Evolutionary conservation across 495 filamentous ascomycete genomes (phyloP).

Genomic region (Cercophora scortea): DNA sequence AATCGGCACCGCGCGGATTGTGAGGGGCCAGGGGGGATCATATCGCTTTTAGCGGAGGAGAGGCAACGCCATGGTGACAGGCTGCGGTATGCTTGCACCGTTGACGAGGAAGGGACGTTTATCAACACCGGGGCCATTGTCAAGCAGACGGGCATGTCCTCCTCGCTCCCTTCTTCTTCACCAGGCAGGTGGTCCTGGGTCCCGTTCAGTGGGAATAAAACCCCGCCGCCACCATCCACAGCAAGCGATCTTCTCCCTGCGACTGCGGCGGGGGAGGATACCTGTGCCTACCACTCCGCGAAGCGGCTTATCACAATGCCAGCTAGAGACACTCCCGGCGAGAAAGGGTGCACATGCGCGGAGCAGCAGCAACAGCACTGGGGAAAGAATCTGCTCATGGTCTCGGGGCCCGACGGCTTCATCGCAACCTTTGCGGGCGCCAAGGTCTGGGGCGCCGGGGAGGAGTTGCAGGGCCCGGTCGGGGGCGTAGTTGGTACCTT

Average conservation of each 20-base stretch:
- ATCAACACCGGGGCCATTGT: slow-evolving; percentile 46
- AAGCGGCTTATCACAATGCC: background rate
- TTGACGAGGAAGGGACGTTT: slow-evolving; percentile 67
- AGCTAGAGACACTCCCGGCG: background rate
- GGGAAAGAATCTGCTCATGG: slow-evolving; percentile 55
- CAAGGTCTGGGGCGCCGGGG: slow-evolving; percentile 63
- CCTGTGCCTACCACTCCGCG: background rate
- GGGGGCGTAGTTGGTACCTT: slow-evolving; percentile 32
- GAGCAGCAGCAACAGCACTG: background rate
- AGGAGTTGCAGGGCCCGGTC: slow-evolving; percentile 60
- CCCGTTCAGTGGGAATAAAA: too few relatives aligned
- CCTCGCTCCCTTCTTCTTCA: too few relatives aligned
- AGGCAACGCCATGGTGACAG: slow-evolving; percentile 45
- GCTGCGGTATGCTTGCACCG: slow-evolving; percentile 60
- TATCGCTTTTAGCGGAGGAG: slow-evolving; percentile 53
- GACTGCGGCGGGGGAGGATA: background rate
- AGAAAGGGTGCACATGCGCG: background rate
- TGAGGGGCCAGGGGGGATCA: slow-evolving; percentile 25
- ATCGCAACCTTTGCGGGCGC: slow-evolving; percentile 68
- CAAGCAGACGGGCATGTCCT: slow-evolving; percentile 54
- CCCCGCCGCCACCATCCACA: too few relatives aligned
- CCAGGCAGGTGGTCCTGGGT: too few relatives aligned
- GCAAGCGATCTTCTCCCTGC: too few relatives aligned
- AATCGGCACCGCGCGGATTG: slow-evolving; percentile 32
- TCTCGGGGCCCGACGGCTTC: slow-evolving; percentile 90